Base-by-base conservation (phyloP, 2,329 filamentous ascomycete species). In the Fusarium humuli region DNA sequence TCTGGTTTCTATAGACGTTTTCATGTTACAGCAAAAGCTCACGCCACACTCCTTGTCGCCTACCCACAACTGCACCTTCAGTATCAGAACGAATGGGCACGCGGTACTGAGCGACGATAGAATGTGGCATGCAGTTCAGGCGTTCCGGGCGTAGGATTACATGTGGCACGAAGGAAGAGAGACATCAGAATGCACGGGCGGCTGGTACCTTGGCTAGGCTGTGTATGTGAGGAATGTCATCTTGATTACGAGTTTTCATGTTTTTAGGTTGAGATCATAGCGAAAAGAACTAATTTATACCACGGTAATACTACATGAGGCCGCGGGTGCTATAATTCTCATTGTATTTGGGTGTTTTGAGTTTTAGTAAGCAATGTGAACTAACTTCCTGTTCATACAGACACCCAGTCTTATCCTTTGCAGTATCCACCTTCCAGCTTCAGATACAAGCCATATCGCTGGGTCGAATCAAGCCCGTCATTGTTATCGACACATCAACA, bases 91-190 rank as follows among this genome's bases (percentile, higher is more conserved):
- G n/a, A 44, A 45, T 54, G 32, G 45, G 47, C 58, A 63, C 52
- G 16, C 27, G 72, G 50, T 66, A 72, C 68, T 57, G 65, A 64
- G 62, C 58, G 52, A 57, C 59, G 64, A 54, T 53, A 60, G 61
- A 62, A 65, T 55, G 68, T 64, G 57, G 65, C 56, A 69, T 72
- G 70, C 62, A 67, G 73, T 72, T 52, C 65, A 65, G 73, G 73
- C 73, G 73, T 75, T 75, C 54, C 67, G 53, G 73, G 73, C 67
- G 73, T 73, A 75, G 59, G 70, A 57, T 60, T 69, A 71, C 61
- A 61, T 45, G 44, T 45, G 67, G 58, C 50, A 70, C 22, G 57
- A 65, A 52, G 50, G 46, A 37, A 37, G 44, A 52, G 49, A 67
- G 54, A 45, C 42, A 63, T 65, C 45, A 18, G 42, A 37, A 42